Conservation (phyloP, 495 filamentous ascomycete species). For the Annulohypoxylon maeteangense region DNA sequence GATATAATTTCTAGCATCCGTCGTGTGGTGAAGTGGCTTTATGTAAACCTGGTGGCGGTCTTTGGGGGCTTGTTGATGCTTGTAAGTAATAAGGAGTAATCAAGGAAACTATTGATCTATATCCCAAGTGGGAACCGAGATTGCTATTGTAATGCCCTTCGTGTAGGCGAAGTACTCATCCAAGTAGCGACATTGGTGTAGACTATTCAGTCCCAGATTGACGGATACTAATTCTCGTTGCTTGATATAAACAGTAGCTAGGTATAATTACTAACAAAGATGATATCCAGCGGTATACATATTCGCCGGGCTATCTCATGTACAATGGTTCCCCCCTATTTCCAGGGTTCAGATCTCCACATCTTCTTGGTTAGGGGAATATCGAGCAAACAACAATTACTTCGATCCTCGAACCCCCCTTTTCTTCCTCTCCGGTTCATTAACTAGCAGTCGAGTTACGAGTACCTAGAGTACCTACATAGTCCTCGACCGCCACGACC, state of each 20-base stretch:
- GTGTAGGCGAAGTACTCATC: not conserved
- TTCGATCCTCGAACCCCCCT: not conserved
- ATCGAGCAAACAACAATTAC: not conserved
- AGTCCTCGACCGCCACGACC: slow-evolving; percentile 23
- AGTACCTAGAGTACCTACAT: not conserved
- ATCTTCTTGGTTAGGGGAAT: not conserved
- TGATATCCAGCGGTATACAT: slow-evolving; percentile 36
- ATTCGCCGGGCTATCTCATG: slow-evolving; percentile 4
- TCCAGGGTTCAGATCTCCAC: not conserved
- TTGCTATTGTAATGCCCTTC: not conserved
- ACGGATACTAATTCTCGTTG: not conserved
- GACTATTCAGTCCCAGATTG: not conserved
- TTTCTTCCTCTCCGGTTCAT: not conserved
- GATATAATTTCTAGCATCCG: slow-evolving; percentile 5
- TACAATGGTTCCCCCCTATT: not conserved
- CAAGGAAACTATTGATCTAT: not conserved
- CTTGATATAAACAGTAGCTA: slow-evolving; percentile 2
- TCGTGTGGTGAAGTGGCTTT: not conserved
- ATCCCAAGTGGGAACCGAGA: slow-evolving; percentile 32
- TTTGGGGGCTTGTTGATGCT: not conserved
- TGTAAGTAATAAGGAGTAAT: not conserved
- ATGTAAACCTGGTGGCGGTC: not conserved
- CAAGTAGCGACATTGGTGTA: not conserved
- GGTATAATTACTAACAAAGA: slow-evolving; percentile 23
- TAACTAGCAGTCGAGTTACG: not conserved